A percentile compares a stretch with the other conserved stretches of the same genome.
These are phyloP conservation scores for Globisporangium mamillatum DNA, from an alignment of 352 stramenopile species.

Conservation along the genomic window DNA sequence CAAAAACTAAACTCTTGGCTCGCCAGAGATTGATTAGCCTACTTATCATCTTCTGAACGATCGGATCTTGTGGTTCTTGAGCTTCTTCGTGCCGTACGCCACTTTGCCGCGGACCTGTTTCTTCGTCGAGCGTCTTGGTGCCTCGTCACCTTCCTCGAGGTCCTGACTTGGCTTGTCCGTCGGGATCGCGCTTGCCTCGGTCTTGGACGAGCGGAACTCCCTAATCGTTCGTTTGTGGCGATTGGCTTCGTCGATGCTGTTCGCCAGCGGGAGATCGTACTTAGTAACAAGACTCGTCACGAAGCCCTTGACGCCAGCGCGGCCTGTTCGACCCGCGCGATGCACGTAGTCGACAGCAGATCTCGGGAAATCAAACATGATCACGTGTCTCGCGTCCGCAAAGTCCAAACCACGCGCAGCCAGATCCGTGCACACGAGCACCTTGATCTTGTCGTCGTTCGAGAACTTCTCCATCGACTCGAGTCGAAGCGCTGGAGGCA, in stretches of 20 bases:
- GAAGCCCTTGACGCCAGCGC: constrained; percentile 51
- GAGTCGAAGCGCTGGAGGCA: constrained; percentile 53
- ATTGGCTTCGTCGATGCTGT: constrained; percentile 68
- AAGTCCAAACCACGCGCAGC: constrained; percentile 92
- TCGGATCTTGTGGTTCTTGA: constrained; percentile 59
- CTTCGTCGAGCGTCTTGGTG: constrained; percentile 3
- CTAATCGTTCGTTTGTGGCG: constrained; percentile 49
- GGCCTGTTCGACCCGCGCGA: constrained; percentile 72
- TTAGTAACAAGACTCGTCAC: constrained; percentile 81
- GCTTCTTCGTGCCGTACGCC: constrained; percentile 52
- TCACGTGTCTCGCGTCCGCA: constrained; percentile 82
- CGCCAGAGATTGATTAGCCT: background rate
- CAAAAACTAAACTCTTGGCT: background rate
- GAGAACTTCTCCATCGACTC: constrained; percentile 58
- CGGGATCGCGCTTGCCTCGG: constrained; percentile 19
- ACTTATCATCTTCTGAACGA: constrained; percentile 16
- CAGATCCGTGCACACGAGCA: constrained; percentile 93
- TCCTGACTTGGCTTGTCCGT: constrained; percentile 8
- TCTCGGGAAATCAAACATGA: constrained; percentile 93
- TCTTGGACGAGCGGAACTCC: constrained; percentile 33
- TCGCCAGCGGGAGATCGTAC: constrained; percentile 57
- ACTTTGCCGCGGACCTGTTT: constrained; percentile 16
- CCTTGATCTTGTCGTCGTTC: constrained; percentile 35
- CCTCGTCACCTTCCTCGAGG: background rate
- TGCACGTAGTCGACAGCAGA: constrained; percentile 94